phyloP scores from a whole-genome alignment of 2,329 filamentous ascomycete species.

The Xylariomycetidae sp. region DNA sequence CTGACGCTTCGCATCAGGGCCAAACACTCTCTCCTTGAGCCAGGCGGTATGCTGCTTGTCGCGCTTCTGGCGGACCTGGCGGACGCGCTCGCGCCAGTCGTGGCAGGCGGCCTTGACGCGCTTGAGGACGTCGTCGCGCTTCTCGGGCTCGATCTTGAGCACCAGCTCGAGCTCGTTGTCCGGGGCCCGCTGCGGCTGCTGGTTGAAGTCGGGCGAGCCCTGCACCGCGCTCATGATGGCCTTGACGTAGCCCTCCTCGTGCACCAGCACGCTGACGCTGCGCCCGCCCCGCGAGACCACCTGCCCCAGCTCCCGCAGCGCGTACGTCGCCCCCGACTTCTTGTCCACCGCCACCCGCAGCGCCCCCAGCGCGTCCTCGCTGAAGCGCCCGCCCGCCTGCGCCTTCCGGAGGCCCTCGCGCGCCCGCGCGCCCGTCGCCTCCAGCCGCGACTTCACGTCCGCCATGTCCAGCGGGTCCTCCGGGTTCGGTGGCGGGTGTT shows the following conservation, averaged over 20 bases:
- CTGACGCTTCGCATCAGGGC: conserved; percentile 35
- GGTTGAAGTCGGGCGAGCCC: conserved; percentile 48
- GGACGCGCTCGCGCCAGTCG: conserved; percentile 44
- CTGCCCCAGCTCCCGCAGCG: conserved; percentile 50
- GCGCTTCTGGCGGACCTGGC: conserved; percentile 40
- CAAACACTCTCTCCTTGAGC: conserved; percentile 37
- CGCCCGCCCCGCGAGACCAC: conserved; percentile 42
- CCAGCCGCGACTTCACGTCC: conserved; percentile 39
- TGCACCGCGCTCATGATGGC: conserved; percentile 51
- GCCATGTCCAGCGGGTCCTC: conserved; percentile 44
- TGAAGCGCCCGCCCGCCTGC: conserved; percentile 44
- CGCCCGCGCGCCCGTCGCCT: conserved; percentile 36
- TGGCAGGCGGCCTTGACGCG: conserved; percentile 41
- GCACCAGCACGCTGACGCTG: conserved; percentile 30
- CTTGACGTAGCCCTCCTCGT: conserved; percentile 40
- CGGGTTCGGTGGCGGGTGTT: conserved; percentile 28
- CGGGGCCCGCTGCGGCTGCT: conserved; percentile 52
- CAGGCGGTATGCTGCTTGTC: conserved; percentile 45
- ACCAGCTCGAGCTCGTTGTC: conserved; percentile 56
- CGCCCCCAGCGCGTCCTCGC: conserved; percentile 41
- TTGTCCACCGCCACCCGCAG: conserved; percentile 34
- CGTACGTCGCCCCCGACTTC: conserved; percentile 30
- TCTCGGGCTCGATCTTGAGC: conserved; percentile 47
- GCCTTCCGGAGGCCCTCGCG: conserved; percentile 34
- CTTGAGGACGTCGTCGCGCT: conserved; percentile 38